phyloP scores from a whole-genome alignment of 805 yeast species.

The Lipomyces mesembrius region DNA sequence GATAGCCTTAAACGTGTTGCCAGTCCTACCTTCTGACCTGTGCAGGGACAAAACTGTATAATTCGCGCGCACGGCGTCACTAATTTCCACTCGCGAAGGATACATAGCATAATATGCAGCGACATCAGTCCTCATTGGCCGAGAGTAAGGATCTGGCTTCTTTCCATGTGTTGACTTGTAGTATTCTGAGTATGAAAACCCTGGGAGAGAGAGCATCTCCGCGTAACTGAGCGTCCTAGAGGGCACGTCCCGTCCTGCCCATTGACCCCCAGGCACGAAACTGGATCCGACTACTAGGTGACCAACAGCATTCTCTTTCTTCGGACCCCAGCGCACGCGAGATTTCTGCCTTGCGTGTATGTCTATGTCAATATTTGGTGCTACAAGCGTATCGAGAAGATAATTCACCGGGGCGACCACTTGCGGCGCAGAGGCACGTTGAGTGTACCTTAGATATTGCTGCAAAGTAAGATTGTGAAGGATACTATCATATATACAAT shows the following conservation, averaged over 20 bases:
- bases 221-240: constrained; percentile 42
- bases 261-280: constrained; percentile 44
- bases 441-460: constrained; percentile 31
- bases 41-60: constrained; percentile 35
- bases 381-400: constrained; percentile 41
- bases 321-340: constrained; percentile 41
- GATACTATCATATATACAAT: constrained; percentile 21
- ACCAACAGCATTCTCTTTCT: constrained; percentile 14
- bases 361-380: constrained; percentile 41
- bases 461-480: constrained; percentile 35
- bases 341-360: constrained; percentile 34
- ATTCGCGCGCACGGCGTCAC: constrained; percentile 26
- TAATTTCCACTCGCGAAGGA: constrained; percentile 40
- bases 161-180: constrained; percentile 24
- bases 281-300: constrained; percentile 42
- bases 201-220: constrained; percentile 47
- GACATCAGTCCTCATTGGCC: constrained; percentile 43
- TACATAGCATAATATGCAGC: constrained; percentile 42
- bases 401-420: constrained; percentile 39
- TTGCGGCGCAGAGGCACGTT: constrained; percentile 34
- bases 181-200: constrained; percentile 41
- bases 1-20: constrained; percentile 17
- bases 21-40: constrained; percentile 16
- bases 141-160: constrained; percentile 33
- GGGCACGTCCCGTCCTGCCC: constrained; percentile 39